Base-by-base conservation (phyloP, 225 moss, liverwort and hornwort species). In the Thuidium tamariscinum region DNA sequence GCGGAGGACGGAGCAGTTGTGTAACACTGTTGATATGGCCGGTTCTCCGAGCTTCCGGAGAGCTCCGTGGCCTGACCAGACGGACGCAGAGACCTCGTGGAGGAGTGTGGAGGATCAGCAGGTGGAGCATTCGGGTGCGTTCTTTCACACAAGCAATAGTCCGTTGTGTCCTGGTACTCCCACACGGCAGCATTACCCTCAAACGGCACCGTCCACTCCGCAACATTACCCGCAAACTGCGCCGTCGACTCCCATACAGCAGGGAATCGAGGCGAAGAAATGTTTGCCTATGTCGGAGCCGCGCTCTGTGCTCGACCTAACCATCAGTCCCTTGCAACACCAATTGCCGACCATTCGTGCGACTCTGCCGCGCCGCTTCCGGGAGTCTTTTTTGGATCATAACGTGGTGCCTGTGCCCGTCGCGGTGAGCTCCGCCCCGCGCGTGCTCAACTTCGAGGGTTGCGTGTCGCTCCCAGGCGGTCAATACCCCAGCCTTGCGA, bases 231-330 rank as follows among this genome's bases (percentile, higher is more conserved):
- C 65, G 26, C 88, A 83, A 48, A 87, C 85, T 34, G 88, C 89
- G 15, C 90, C 91, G 10, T 89, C 82, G 49, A 91, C 91, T 42
- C 91, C 89, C 17, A 39, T 87, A 19, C 79, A 86, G 82, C 90
- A 88, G 68, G 86, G 86, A 49, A 75, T 88, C 55, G 93, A 92
- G 34, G 85, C 89, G 86, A 92, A 89, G 85, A 89, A 86, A 52
- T 92, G 89, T 61, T 30, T 91, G 16, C 88, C 92, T 3, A 60
- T 90, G 86, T 88, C 88, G 39, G 97, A 95, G 82, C 95, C 97
- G 18, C 89, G 95, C 64, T 95, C 97, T 4, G 95, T 95, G 76
- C 82, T 95, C 36, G 97, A 95, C 87, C 89, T 95, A 42, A 91
- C 95, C 30, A 93, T 92, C 62, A 97, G 97, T 78, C 97, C 97